Percentiles rank a stretch among this genome's conserved stretches.
Evolutionary conservation across 225 moss, liverwort and hornwort species (phyloP).

Genomic region (Asterella californica): DNA sequence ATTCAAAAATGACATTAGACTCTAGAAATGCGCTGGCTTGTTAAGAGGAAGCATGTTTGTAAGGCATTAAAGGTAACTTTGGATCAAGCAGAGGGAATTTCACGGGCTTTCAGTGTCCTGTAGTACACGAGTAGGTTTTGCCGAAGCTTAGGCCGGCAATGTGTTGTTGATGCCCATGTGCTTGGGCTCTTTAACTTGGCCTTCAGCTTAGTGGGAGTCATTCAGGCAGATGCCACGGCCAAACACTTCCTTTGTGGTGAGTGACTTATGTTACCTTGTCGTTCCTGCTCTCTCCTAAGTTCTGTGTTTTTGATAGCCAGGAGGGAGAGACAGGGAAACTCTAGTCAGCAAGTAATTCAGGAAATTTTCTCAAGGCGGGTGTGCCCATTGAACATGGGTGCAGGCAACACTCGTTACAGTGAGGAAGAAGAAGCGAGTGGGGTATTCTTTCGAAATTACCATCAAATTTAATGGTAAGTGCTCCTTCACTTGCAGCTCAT

Average conservation of each 20-base stretch:
- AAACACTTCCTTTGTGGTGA: slow-evolving; percentile 18
- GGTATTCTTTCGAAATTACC: slow-evolving; percentile 76
- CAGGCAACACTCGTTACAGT: slow-evolving; percentile 78
- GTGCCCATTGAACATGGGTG: slow-evolving; percentile 58
- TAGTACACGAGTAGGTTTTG: neutral
- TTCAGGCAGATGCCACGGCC: slow-evolving; percentile 2
- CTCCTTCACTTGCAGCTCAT: neutral
- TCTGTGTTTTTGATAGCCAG: slow-evolving; percentile 51
- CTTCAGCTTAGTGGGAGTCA: slow-evolving; percentile 14
- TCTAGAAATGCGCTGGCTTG: neutral
- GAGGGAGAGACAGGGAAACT: slow-evolving; percentile 47
- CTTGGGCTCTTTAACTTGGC: neutral
- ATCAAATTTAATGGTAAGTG: slow-evolving; percentile 58
- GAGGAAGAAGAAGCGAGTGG: slow-evolving; percentile 88
- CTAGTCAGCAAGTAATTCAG: slow-evolving; percentile 39
- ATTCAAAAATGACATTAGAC: neutral
- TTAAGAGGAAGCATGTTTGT: neutral
- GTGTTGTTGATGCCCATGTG: neutral
- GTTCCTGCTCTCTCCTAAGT: slow-evolving; percentile 47
- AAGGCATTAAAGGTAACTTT: neutral
- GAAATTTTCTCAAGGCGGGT: slow-evolving; percentile 50
- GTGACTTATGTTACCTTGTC: slow-evolving; percentile 12
- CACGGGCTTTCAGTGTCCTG: neutral
- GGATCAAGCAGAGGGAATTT: neutral
- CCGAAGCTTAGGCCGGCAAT: neutral